phyloP scores from a whole-genome alignment of 2,329 filamentous ascomycete species.

The Xylaria sp. region DNA sequence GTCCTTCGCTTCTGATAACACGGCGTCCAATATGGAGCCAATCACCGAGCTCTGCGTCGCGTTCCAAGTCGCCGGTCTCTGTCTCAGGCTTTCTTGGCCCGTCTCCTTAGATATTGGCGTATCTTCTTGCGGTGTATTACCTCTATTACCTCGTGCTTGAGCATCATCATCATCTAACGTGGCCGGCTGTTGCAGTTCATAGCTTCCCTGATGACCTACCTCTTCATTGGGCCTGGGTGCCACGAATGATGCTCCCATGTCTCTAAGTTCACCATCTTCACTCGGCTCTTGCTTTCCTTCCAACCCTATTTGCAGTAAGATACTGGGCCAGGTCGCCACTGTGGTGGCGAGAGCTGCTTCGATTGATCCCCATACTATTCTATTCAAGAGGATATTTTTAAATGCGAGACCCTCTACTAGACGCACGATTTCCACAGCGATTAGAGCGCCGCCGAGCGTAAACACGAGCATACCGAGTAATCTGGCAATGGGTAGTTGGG shows the following conservation, averaged over 20 bases:
- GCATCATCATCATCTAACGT: neutral
- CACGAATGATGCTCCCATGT: neutral
- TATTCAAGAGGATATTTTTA: neutral
- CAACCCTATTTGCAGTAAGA: conserved; percentile 7
- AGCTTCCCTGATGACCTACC: neutral
- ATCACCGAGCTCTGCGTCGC: neutral
- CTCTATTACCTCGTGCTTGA: neutral
- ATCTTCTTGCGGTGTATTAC: neutral
- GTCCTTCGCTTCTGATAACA: neutral
- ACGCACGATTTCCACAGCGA: conserved; percentile 25
- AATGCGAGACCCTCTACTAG: conserved; percentile 14
- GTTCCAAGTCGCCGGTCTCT: neutral
- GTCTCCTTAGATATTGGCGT: neutral
- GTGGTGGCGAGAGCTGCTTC: conserved; percentile 24
- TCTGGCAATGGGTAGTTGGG: conserved; percentile 11
- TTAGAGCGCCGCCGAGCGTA: conserved; percentile 18
- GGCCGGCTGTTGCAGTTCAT: neutral
- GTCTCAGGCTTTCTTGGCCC: neutral
- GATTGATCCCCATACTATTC: conserved; percentile 26
- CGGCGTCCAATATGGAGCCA: neutral
- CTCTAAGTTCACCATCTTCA: neutral
- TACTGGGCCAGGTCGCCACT: conserved; percentile 22
- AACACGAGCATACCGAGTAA: conserved; percentile 7
- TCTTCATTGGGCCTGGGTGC: neutral
- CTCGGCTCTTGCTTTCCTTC: neutral